Percentiles rank a stretch among this genome's conserved stretches.
Conservation (phyloP, 371 early-diverging fungal species). For the Mortierella sp. region DNA sequence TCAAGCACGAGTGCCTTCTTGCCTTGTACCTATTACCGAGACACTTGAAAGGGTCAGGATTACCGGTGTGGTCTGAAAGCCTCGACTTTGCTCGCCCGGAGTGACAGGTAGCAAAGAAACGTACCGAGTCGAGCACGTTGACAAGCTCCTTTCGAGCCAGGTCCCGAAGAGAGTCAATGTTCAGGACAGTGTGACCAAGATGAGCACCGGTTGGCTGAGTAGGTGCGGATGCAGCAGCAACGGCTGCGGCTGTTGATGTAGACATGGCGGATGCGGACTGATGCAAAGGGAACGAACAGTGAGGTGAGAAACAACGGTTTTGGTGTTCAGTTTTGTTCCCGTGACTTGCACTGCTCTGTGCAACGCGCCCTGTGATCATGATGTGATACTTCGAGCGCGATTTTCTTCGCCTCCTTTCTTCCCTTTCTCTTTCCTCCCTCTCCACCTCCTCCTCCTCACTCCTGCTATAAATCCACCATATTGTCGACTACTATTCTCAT, state of each 20-base stretch:
- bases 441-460: not conserved
- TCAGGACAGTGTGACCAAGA: constrained; percentile 56
- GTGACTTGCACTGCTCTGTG: too few relatives aligned
- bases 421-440: not conserved
- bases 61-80: too few relatives aligned
- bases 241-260: constrained; percentile 49
- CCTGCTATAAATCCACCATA: not conserved
- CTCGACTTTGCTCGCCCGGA: too few relatives aligned
- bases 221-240: constrained; percentile 46
- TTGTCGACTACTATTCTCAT: not conserved
- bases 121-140: constrained; percentile 80
- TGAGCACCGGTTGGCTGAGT: constrained; percentile 51
- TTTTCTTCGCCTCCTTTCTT: not conserved
- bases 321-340: not conserved
- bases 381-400: not conserved
- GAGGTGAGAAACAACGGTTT: not conserved
- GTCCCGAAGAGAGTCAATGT: constrained; percentile 71
- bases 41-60: too few relatives aligned
- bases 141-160: constrained; percentile 77
- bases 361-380: too few relatives aligned
- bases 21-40: constrained; percentile 78
- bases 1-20: constrained; percentile 91
- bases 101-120: too few relatives aligned
- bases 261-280: constrained; percentile 20
- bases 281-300: not conserved